Conservation (phyloP, 2,329 filamentous ascomycete species). For the Neofusicoccum ribis region DNA sequence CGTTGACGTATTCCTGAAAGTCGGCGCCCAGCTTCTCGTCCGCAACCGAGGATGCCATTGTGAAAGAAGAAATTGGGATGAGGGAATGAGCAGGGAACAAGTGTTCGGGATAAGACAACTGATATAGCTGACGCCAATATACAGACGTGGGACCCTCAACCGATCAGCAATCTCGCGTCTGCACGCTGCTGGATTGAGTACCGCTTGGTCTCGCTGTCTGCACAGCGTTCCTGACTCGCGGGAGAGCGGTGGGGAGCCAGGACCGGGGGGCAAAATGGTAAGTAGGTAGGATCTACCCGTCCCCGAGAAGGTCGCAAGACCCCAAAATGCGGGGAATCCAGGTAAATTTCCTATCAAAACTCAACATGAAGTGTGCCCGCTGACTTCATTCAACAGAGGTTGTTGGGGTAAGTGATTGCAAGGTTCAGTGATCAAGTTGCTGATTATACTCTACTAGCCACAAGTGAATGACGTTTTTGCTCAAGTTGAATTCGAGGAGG, state of each 20-base stretch:
- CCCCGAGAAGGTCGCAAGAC: not conserved
- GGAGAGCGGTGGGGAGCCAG: not conserved
- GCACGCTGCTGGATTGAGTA: too few relatives aligned
- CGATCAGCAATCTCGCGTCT: not conserved
- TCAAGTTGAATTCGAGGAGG: constrained; percentile 28
- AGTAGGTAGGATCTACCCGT: not conserved
- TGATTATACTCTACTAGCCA: constrained; percentile 24
- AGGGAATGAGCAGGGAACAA: not conserved
- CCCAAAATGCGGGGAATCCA: constrained; percentile 23
- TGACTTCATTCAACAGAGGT: not conserved
- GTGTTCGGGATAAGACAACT: not conserved
- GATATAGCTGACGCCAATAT: not conserved
- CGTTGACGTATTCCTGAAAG: constrained; percentile 17
- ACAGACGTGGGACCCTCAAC: not conserved
- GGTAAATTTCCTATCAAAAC: constrained; percentile 24
- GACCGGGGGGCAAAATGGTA: too few relatives aligned
- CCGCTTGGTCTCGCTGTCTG: not conserved
- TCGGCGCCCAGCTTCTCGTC: not conserved
- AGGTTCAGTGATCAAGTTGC: not conserved
- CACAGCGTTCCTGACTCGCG: not conserved
- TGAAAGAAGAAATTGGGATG: not conserved
- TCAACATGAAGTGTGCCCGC: not conserved
- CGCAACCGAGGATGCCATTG: not conserved
- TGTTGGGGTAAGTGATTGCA: not conserved
- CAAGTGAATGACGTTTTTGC: constrained; percentile 38